These are phyloP conservation scores for Oemleria cerasiformis DNA, from an alignment of 306 rosid species.

Conservation along the genomic window DNA sequence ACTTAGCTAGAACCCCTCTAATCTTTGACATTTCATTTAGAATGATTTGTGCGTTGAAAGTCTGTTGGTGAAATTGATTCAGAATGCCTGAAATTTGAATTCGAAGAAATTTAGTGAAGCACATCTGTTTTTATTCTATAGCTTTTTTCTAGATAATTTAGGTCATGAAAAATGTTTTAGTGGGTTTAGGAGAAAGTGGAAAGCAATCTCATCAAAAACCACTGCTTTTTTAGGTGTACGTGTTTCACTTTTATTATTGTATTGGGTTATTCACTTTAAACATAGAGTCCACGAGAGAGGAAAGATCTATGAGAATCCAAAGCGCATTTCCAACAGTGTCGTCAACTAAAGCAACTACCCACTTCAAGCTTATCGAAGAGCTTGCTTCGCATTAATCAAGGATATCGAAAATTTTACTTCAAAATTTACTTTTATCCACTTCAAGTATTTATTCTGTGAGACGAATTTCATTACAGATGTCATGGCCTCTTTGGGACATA, in stretches of 20 bases:
- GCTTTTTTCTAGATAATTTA: background rate
- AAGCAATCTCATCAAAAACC: background rate
- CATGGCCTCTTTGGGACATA: no score
- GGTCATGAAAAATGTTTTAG: no score
- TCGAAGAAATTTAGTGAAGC: slow-evolving; percentile 12
- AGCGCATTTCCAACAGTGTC: background rate
- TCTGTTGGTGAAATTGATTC: slow-evolving; percentile 24
- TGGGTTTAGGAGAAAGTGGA: background rate
- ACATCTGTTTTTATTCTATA: background rate
- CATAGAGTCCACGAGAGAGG: background rate
- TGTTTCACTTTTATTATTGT: background rate
- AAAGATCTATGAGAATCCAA: background rate
- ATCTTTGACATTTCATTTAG: slow-evolving; percentile 33
- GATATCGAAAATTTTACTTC: no score
- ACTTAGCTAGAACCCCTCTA: slow-evolving; percentile 23
- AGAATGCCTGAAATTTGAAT: slow-evolving; percentile 6
- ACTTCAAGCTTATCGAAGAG: no score
- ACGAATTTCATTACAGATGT: no score
- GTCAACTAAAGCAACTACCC: background rate
- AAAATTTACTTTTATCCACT: no score
- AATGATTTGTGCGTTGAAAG: slow-evolving; percentile 24
- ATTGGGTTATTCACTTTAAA: background rate
- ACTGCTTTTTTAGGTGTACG: background rate
- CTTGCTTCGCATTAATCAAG: no score
- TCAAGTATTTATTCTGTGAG: no score